Evolutionary conservation across 805 yeast genomes (phyloP).

Genomic region (Starmerella gropengiesseri): DNA sequence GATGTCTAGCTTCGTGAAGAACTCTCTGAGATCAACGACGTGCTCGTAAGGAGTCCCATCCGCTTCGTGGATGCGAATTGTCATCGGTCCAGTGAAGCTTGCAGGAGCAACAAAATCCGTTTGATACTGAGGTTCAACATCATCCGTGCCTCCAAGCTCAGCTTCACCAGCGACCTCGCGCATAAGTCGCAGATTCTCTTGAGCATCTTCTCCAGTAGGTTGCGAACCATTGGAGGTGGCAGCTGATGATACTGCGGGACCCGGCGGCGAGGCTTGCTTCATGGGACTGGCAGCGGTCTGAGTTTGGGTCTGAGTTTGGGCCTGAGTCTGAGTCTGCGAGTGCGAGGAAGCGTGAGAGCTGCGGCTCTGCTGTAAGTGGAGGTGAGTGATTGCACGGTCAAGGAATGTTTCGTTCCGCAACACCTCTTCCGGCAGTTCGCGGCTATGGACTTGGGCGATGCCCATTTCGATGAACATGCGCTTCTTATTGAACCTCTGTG

Average conservation of each 20-base stretch:
- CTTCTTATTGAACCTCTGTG: slow-evolving; percentile 88
- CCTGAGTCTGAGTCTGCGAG: slow-evolving; percentile 30
- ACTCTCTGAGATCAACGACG: slow-evolving; percentile 81
- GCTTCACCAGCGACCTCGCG: slow-evolving; percentile 5
- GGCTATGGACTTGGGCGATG: slow-evolving; percentile 73
- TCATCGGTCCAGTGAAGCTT: slow-evolving; percentile 72
- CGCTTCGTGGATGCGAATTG: slow-evolving; percentile 92
- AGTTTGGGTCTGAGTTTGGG: slow-evolving; percentile 24
- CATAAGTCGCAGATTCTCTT: slow-evolving; percentile 6
- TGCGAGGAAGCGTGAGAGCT: slow-evolving; percentile 27
- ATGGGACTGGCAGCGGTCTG: slow-evolving; percentile 26
- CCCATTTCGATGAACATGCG: slow-evolving; percentile 91
- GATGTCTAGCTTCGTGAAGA: slow-evolving; percentile 75
- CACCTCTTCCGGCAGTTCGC: slow-evolving; percentile 23
- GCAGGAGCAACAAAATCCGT: slow-evolving; percentile 11
- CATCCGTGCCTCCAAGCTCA: background rate
- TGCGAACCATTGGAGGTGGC: background rate
- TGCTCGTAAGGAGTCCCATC: slow-evolving; percentile 99
- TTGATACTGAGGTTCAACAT: background rate
- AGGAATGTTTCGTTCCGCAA: slow-evolving; percentile 33
- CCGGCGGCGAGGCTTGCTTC: background rate
- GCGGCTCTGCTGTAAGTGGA: slow-evolving; percentile 25
- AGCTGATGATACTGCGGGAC: background rate
- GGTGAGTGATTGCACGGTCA: slow-evolving; percentile 31
- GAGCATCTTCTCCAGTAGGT: background rate